Evolutionary conservation across 805 yeast species (phyloP), one percentile per base, ranked within the genome.

Genomic region (Hanseniaspora osmophila): DNA sequence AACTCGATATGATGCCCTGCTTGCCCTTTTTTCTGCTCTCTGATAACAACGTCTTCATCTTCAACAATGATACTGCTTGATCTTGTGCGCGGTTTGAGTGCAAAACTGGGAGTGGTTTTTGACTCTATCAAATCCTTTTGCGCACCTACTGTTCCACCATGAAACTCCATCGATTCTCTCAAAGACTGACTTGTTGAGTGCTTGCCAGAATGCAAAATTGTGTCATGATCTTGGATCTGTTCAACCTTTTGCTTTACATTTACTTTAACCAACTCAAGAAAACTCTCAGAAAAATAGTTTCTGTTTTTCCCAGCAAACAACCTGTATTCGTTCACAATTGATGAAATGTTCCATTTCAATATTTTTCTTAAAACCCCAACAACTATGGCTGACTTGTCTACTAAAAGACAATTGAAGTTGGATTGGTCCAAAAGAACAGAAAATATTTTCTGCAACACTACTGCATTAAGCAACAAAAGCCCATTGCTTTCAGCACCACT

Each of bases 281-380:
- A 86, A 3, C 80, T 80, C 57, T 88, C 96, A 17, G 86, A 84
- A 51, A 73, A 75, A 58, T 86, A 87, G 54, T 79, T 86, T 41
- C 81, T 70, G 52, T 81, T 77, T 51, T 75, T 76, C 30, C 86
- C 83, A 17, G 84, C 70, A 60, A 77, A 84, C 9, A 84, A 69
- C 44, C 95, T 68, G 62, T 86, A 92, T 60, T 90, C 97, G 54
- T 80, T 81, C 18, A 87, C 73, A 5, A 90, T 77, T 16, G 94
- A 80, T 19, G 88, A 77, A 57, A 82, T 81, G 53, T 78, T 80
- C 97, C 96, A 90, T 62, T 82, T 82, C 61, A 85, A 92, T 37
- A 88, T 68, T 58, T 81, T 79, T 44, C 98, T 68, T 32, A 92
- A 63, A 2, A 88, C 68, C 0, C 96, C 96, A 10, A 86, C 75